Percentiles rank a stretch among this genome's conserved stretches.
phyloP scores from a whole-genome alignment of 1,284 basidiomycete species.

The Pseudozyma hubeiensis region DNA sequence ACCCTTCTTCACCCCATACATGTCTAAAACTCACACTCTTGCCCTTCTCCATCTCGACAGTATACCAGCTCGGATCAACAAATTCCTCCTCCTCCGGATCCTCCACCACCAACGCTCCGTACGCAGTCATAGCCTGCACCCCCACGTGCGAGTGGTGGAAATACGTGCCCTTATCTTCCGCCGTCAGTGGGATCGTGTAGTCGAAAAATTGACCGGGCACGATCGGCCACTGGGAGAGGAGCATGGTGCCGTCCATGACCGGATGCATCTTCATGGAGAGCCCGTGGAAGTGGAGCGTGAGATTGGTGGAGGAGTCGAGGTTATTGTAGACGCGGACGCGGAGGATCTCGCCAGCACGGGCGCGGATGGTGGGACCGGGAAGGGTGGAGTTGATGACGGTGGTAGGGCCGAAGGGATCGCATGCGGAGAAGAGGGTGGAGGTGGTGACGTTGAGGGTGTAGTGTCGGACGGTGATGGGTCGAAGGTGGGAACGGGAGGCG shows the following conservation, averaged over 20 bases:
- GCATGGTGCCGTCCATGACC: slow-evolving; percentile 54
- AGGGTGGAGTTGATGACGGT: slow-evolving; percentile 46
- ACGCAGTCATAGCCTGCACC: slow-evolving; percentile 51
- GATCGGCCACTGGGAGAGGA: slow-evolving; percentile 59
- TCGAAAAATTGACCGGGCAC: slow-evolving; percentile 45
- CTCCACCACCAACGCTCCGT: slow-evolving; percentile 57
- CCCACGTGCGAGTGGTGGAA: slow-evolving; percentile 61
- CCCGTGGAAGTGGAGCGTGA: slow-evolving; percentile 60
- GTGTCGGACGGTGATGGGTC: slow-evolving; percentile 25
- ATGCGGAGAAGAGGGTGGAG: slow-evolving; percentile 15
- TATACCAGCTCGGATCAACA: slow-evolving; percentile 3
- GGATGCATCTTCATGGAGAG: slow-evolving; percentile 53
- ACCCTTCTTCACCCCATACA: slow-evolving; percentile 10
- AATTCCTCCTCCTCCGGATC: slow-evolving; percentile 11
- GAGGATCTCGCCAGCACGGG: slow-evolving; percentile 48
- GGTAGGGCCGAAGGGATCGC: slow-evolving; percentile 19
- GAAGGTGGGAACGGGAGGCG: background rate
- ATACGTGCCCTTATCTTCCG: slow-evolving; percentile 37
- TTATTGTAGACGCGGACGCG: slow-evolving; percentile 48
- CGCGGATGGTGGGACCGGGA: slow-evolving; percentile 57
- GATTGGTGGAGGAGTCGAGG: slow-evolving; percentile 22
- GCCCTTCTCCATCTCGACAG: background rate
- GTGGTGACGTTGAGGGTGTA: slow-evolving; percentile 29
- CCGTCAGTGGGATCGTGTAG: slow-evolving; percentile 38
- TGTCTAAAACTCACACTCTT: slow-evolving; percentile 1